phyloP scores from a whole-genome alignment of 352 stramenopile species.

The Peronospora destructor region DNA sequence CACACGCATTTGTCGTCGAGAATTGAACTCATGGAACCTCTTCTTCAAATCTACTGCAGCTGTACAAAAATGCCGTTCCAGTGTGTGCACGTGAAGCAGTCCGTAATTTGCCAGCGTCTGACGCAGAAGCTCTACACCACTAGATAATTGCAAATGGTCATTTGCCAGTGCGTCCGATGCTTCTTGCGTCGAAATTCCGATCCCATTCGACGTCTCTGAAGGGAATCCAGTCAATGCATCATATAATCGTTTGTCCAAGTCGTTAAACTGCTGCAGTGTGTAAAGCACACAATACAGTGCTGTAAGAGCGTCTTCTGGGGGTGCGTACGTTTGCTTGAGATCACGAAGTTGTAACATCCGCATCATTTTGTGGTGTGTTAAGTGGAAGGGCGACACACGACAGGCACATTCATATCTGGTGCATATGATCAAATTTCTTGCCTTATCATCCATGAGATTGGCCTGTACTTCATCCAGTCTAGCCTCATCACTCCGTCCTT shows the following conservation, averaged over 20 bases:
- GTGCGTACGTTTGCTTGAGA: constrained; percentile 41
- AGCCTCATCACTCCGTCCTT: constrained; percentile 13
- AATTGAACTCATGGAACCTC: constrained; percentile 72
- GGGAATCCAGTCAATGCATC: constrained; percentile 45
- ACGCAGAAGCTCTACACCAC: constrained; percentile 46
- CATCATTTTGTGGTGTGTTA: constrained; percentile 52
- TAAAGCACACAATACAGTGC: constrained; percentile 61
- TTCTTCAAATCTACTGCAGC: constrained; percentile 66
- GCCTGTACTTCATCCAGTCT: constrained; percentile 52
- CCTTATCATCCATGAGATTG: constrained; percentile 65
- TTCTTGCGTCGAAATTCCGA: constrained; percentile 8
- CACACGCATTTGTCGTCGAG: constrained; percentile 42
- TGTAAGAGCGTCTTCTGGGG: constrained; percentile 30
- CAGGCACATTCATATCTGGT: constrained; percentile 62
- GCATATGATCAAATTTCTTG: constrained; percentile 63
- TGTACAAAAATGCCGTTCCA: constrained; percentile 51
- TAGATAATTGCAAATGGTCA: constrained; percentile 25
- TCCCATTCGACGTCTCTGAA: constrained; percentile 1
- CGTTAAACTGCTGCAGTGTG: constrained; percentile 63
- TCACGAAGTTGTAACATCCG: constrained; percentile 51
- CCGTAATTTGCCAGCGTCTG: constrained; percentile 66
- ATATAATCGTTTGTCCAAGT: constrained; percentile 60
- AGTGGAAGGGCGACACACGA: constrained; percentile 52
- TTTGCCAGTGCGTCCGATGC: constrained; percentile 20
- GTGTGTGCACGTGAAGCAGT: constrained; percentile 49